Evolutionary conservation across 2,329 filamentous ascomycete genomes (phyloP).

Genomic region (Colletotrichum karsti): DNA sequence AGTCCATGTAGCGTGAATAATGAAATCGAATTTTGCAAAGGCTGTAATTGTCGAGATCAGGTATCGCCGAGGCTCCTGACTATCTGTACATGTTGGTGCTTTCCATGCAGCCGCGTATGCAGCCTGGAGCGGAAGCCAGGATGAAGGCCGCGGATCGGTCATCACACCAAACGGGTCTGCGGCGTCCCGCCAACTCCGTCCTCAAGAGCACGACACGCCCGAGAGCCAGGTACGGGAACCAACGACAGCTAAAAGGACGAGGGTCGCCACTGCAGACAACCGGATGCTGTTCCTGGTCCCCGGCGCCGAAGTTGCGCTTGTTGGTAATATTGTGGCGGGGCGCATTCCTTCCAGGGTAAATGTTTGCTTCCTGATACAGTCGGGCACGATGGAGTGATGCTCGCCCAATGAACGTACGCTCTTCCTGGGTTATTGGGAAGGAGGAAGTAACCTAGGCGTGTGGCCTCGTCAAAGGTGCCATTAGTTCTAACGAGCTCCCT

Average conservation of each 20-base stretch:
- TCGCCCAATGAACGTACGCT: background rate
- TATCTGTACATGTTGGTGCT: background rate
- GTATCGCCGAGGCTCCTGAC: background rate
- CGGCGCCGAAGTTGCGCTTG: background rate
- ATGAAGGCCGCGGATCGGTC: background rate
- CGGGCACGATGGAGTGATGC: background rate
- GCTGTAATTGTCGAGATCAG: background rate
- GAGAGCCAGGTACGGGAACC: background rate
- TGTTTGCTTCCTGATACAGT: slow-evolving; percentile 17
- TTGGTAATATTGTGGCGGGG: background rate
- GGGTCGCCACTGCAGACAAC: background rate
- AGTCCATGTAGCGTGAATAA: no score
- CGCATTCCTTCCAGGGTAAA: slow-evolving; percentile 3
- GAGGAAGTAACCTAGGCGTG: background rate
- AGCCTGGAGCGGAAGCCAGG: slow-evolving; percentile 7
- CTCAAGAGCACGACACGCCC: background rate
- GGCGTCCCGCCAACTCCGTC: background rate
- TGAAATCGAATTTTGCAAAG: background rate
- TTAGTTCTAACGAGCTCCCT: no score
- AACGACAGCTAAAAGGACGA: background rate
- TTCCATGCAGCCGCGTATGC: background rate
- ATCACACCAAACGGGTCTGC: background rate
- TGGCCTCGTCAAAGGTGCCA: no score
- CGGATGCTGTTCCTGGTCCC: background rate
- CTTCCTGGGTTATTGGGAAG: background rate